Percentiles rank a stretch among this genome's conserved stretches.
These are phyloP conservation scores for Solidago caesia DNA, from an alignment of 129 eudicot species.

Conservation along the genomic window DNA sequence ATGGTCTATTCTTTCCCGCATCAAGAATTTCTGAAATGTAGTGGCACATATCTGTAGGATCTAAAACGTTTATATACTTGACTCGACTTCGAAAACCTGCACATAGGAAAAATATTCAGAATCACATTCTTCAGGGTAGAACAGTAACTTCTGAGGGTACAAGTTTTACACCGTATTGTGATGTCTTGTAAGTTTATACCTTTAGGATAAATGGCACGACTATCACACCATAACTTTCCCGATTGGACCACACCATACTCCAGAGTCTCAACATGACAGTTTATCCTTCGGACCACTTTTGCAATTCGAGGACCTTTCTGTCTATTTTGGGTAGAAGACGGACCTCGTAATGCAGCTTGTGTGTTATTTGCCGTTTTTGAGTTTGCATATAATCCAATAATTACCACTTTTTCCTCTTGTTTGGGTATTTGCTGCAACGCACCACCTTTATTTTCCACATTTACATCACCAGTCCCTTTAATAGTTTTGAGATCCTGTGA, in stretches of 20 bases:
- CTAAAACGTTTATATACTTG: conserved; percentile 71
- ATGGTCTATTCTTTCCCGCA: conserved; percentile 67
- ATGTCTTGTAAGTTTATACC: conserved; percentile 41
- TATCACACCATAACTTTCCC: conserved; percentile 79
- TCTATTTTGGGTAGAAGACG: conserved; percentile 51
- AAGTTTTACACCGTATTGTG: not conserved
- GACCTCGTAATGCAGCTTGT: conserved; percentile 38
- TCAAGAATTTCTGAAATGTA: conserved; percentile 88
- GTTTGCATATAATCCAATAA: conserved; percentile 42
- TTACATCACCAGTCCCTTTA: conserved; percentile 29
- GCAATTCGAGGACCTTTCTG: conserved; percentile 98
- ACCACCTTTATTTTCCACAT: conserved; percentile 27
- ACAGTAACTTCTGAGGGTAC: not conserved
- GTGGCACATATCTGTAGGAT: conserved; percentile 73
- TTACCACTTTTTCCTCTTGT: conserved; percentile 43
- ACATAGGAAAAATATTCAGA: conserved; percentile 22
- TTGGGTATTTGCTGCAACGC: conserved; percentile 33
- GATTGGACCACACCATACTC: conserved; percentile 66
- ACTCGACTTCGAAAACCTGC: conserved; percentile 95
- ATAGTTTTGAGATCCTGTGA: conserved; percentile 23
- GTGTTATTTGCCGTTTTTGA: conserved; percentile 31
- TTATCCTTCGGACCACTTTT: conserved; percentile 84
- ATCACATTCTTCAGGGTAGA: conserved; percentile 10
- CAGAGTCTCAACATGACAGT: conserved; percentile 70
- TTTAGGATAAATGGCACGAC: conserved; percentile 85